Conservation (phyloP, 2,329 filamentous ascomycete species). For the Fusarium equiseti region DNA sequence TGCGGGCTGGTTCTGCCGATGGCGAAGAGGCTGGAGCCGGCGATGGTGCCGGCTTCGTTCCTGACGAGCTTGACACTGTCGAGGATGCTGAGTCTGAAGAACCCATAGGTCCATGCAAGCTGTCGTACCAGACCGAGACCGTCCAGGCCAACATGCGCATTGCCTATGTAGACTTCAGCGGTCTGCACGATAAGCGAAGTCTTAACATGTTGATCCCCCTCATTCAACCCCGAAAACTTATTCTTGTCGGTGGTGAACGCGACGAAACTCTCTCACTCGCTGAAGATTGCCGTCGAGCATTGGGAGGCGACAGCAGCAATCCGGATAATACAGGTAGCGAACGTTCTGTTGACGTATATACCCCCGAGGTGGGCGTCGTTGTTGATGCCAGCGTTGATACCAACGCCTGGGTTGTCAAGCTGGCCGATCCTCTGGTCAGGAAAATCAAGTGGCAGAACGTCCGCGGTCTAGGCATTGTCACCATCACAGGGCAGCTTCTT, state of each 20-base stretch:
- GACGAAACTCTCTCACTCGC: conserved; percentile 85
- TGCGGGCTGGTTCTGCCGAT: conserved; percentile 58
- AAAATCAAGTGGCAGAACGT: conserved; percentile 96
- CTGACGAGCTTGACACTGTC: conserved; percentile 69
- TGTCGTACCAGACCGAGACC: conserved; percentile 72
- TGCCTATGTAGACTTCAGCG: conserved; percentile 90
- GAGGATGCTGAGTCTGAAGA: conserved; percentile 67
- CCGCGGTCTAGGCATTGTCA: conserved; percentile 88
- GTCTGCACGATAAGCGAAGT: conserved; percentile 92
- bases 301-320: conserved; percentile 48
- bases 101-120: conserved; percentile 77
- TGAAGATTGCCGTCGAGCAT: conserved; percentile 79
- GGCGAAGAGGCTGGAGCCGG: conserved; percentile 56
- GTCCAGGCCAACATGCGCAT: conserved; percentile 80
- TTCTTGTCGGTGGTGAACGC: conserved; percentile 84
- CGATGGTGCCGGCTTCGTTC: conserved; percentile 53
- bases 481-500: conserved; percentile 80
- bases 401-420: conserved; percentile 94
- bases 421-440: conserved; percentile 86
- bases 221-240: conserved; percentile 93
- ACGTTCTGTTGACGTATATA: conserved; percentile 78
- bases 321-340: conserved; percentile 55
- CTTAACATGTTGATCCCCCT: conserved; percentile 94
- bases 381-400: conserved; percentile 97
- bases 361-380: conserved; percentile 77